These are phyloP conservation scores for Pseudogymnoascus verrucosus DNA, from an alignment of 2,329 filamentous ascomycete species.

Conservation along the genomic window DNA sequence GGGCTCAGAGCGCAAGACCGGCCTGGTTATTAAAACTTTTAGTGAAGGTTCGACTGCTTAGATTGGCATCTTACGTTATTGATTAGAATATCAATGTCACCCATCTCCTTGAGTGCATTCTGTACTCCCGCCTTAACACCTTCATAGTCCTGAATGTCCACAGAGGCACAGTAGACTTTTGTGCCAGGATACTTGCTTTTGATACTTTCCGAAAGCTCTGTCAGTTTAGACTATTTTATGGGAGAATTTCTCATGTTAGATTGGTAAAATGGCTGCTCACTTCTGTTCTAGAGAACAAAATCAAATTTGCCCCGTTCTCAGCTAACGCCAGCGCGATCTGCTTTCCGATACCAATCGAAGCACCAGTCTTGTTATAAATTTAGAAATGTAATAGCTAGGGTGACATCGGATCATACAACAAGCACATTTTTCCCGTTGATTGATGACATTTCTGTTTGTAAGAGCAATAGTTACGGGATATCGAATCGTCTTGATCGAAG, in stretches of 20 bases:
- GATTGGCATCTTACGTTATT: background rate
- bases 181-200: background rate
- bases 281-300: background rate
- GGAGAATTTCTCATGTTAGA: background rate
- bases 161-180: background rate
- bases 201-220: background rate
- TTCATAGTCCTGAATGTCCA: background rate
- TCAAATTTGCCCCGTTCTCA: background rate
- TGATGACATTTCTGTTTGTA: background rate
- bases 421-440: background rate
- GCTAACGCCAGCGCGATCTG: background rate
- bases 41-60: background rate
- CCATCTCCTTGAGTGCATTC: background rate
- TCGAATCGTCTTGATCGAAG: background rate
- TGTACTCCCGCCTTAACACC: background rate
- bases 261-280: background rate
- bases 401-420: background rate
- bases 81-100: background rate
- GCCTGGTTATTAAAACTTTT: background rate
- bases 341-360: background rate
- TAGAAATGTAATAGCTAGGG: background rate
- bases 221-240: background rate
- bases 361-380: background rate
- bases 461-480: background rate
- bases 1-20: background rate